phyloP scores from a whole-genome alignment of 2,329 filamentous ascomycete genomes.

The Aureobasidium sp. region DNA sequence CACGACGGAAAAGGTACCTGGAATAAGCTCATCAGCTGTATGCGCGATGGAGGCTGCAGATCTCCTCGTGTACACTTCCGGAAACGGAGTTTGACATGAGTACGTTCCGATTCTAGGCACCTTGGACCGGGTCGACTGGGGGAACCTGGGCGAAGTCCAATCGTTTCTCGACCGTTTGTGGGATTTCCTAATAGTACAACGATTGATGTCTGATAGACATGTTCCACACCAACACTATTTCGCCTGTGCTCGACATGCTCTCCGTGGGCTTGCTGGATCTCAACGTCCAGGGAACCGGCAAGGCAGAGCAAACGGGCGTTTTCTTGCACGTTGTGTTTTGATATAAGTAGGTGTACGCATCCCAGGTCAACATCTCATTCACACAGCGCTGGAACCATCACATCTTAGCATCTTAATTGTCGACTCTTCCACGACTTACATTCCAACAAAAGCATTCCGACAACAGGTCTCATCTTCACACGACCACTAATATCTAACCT shows the following conservation, averaged over 20 bases:
- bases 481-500: conserved; percentile 10
- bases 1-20: neutral
- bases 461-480: neutral
- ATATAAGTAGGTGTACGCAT: conserved; percentile 20
- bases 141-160: neutral
- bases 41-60: neutral
- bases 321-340: conserved; percentile 21
- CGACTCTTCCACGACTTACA: conserved; percentile 1
- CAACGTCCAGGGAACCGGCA: conserved; percentile 19
- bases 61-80: neutral
- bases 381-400: conserved; percentile 18
- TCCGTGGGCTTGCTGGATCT: conserved; percentile 9
- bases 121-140: neutral
- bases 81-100: neutral
- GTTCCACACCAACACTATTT: conserved; percentile 14
- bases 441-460: conserved; percentile 15
- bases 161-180: conserved; percentile 17
- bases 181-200: conserved; percentile 20
- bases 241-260: conserved; percentile 8
- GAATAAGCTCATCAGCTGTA: neutral
- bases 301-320: conserved; percentile 13
- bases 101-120: conserved; percentile 1
- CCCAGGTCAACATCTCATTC: conserved; percentile 3
- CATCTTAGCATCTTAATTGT: neutral
- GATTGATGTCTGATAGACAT: conserved; percentile 19